phyloP scores from a whole-genome alignment of 208 protist genomes.

The Leishmania amazonensis region DNA sequence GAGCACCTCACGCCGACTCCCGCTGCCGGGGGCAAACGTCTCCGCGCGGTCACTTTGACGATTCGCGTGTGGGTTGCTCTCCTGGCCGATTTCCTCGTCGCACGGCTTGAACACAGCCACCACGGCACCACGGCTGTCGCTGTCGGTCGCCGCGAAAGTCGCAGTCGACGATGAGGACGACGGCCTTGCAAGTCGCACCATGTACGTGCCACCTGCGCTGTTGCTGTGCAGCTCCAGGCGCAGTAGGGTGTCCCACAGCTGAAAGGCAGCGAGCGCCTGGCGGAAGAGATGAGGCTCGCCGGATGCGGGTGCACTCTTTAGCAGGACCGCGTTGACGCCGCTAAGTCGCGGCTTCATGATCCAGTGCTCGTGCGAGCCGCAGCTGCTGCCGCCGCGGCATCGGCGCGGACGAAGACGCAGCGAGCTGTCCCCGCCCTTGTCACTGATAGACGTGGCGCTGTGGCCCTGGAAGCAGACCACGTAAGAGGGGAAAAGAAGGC shows the following conservation, averaged over 20 bases:
- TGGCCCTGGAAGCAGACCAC: neutral
- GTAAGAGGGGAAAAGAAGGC: neutral
- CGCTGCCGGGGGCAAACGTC: constrained; percentile 61
- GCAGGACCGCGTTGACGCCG: constrained; percentile 39
- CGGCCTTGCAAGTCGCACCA: constrained; percentile 36
- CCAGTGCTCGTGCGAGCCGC: constrained; percentile 5
- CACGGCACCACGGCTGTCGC: neutral
- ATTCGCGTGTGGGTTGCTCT: constrained; percentile 61
- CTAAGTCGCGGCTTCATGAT: constrained; percentile 30
- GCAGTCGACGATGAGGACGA: neutral
- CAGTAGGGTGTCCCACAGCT: constrained; percentile 22
- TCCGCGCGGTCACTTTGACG: constrained; percentile 38
- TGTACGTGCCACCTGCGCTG: constrained; percentile 77
- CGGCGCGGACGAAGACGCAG: neutral
- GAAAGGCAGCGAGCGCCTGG: constrained; percentile 18
- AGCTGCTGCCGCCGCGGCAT: neutral
- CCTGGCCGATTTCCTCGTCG: constrained; percentile 65
- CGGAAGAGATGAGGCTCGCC: neutral
- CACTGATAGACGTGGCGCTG: neutral
- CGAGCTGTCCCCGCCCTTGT: neutral
- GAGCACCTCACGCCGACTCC: constrained; percentile 67
- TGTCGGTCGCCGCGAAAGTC: neutral
- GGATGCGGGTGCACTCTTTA: constrained; percentile 2
- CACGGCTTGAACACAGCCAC: constrained; percentile 71
- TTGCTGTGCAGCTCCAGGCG: constrained; percentile 43